Evolutionary conservation across 495 filamentous ascomycete genomes (phyloP), one percentile per base, ranked within the genome.

Genomic region (Aspergillus homomorphus): DNA sequence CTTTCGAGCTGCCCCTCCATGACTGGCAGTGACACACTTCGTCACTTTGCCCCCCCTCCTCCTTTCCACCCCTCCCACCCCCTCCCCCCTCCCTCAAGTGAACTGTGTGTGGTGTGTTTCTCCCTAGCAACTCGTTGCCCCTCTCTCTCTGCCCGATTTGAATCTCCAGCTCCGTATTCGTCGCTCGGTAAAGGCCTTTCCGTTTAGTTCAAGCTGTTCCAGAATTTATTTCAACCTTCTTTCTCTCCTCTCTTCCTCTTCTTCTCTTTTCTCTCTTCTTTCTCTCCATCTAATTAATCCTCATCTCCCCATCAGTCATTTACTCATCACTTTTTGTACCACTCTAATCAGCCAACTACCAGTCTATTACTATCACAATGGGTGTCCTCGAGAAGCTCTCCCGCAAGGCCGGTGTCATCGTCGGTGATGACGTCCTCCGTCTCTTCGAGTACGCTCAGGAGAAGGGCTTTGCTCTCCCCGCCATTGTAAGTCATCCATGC

Each of bases 361-460:
- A 3, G 26, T 10, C 12, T 38, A 66, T 44, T 46, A 62, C 45
- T 50, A 61, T 66, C 74, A 84, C 60, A 68, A 88, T 88, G 84
- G 84, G 86, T 83, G 80, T 73, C 65, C 67, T 76, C 61, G 84
- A 88, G 58, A 74, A 85, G 69, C 84, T 94, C 51, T 83, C 72
- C 74, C 84, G 88, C 73, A 93, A 92, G 84, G 69, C 79, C 66
- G 90, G 90, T 69, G 90, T 95, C 80, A 90, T 92, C 78, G 85
- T 89, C 73, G 90, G 90, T 67, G 88, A 94, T 66, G 89, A 94
- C 74, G 89, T 94, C 65, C 70, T 76, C 62, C 71, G 67, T 78
- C 89, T 95, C 63, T 95, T 96, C 81, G 82, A 88, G 70, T 89
- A 96, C 73, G 88, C 88, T 50, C 86, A 92, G 68, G 83, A 94